phyloP scores from a whole-genome alignment of 768 basidiomycete species.

The Russula compacta region DNA sequence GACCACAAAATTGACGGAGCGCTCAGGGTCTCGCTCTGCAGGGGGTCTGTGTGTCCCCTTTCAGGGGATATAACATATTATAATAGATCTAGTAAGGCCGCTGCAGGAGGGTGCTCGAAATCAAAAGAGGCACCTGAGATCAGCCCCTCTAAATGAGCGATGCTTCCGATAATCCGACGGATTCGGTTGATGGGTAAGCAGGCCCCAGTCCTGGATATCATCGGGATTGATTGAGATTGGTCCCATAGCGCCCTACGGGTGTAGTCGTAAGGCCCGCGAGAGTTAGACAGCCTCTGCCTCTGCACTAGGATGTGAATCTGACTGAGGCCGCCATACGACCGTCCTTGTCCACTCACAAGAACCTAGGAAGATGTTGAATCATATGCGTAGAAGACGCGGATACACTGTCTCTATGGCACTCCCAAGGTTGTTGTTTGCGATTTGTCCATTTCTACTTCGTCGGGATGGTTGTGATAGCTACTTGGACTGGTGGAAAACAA shows the following conservation, averaged over 20 bases:
- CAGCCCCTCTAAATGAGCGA: background rate
- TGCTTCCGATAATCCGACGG: background rate
- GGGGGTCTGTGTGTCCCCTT: background rate
- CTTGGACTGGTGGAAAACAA: background rate
- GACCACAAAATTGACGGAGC: conserved; percentile 24
- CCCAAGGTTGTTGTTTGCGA: background rate
- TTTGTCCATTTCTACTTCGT: background rate
- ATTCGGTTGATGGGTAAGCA: conserved; percentile 8
- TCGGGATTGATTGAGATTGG: too few species aligned
- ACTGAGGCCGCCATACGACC: background rate
- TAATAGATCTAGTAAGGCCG: background rate
- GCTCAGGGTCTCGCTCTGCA: background rate
- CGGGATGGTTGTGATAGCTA: background rate
- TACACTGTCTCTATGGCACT: background rate
- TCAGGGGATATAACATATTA: background rate
- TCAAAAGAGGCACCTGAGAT: background rate
- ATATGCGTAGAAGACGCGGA: background rate
- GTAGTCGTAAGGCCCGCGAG: background rate
- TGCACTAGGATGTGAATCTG: background rate
- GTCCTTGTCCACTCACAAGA: background rate
- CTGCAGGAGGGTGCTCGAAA: background rate
- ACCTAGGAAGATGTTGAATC: background rate
- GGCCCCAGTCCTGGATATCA: background rate
- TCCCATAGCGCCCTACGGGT: background rate
- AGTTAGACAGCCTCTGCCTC: background rate